phyloP scores from a whole-genome alignment of 176 grass and related monocot species.

The Eragrostis nindensis region DNA sequence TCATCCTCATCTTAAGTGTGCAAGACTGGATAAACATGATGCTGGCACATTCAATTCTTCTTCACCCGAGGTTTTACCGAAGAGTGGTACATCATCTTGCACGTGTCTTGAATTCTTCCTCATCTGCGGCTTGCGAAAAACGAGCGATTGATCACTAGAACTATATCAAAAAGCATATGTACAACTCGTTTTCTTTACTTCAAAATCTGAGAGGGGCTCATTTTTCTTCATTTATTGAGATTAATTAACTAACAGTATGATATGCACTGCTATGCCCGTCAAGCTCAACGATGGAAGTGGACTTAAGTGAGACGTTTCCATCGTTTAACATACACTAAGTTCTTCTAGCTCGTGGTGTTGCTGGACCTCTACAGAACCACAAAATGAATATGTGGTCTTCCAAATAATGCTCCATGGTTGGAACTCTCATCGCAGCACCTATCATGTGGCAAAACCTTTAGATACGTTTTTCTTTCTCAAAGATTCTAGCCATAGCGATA shows the following conservation, averaged over 20 bases:
- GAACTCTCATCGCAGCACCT: background rate
- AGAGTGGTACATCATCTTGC: background rate
- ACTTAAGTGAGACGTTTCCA: background rate
- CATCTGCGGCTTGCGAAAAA: background rate
- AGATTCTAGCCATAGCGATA: conserved; percentile 3
- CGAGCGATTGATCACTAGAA: background rate
- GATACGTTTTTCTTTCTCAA: background rate
- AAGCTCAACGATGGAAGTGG: background rate
- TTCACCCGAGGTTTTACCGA: background rate
- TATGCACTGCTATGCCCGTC: background rate
- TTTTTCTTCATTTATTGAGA: background rate
- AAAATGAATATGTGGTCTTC: background rate
- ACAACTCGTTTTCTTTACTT: background rate
- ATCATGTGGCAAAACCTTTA: background rate
- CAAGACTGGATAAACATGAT: background rate
- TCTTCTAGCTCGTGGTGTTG: background rate
- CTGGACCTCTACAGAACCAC: background rate
- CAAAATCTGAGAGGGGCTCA: background rate
- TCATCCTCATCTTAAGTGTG: no score
- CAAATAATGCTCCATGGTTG: background rate
- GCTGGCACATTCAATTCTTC: background rate
- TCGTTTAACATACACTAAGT: background rate
- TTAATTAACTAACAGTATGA: background rate
- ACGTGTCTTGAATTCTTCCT: background rate
- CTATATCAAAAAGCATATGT: background rate